Percentiles rank a stretch among this genome's conserved stretches.
Conservation (phyloP, 176 grass and related monocot genomes). For the maize (Zea mays) region DNA sequence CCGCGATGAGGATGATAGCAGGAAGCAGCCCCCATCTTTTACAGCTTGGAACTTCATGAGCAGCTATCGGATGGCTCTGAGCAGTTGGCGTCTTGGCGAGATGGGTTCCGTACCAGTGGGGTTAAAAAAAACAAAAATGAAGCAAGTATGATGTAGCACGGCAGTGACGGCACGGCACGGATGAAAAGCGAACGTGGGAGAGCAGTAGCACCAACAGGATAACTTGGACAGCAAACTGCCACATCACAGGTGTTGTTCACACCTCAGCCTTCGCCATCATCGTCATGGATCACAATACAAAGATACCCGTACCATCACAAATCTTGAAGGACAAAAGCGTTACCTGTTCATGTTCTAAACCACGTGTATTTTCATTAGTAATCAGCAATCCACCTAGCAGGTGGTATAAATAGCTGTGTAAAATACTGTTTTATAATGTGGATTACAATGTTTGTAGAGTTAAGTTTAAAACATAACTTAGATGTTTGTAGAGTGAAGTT, state of each 20-base stretch:
- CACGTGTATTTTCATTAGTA: not conserved
- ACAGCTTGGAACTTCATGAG: too few species aligned
- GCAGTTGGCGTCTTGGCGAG: too few species aligned
- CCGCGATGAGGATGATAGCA: too few species aligned
- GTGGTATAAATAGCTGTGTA: too few species aligned
- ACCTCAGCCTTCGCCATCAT: not conserved
- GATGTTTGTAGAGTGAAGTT: too few species aligned
- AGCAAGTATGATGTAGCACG: not conserved
- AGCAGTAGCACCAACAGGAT: not conserved
- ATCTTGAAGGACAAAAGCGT: not conserved
- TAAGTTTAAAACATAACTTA: too few species aligned
- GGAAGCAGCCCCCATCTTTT: too few species aligned
- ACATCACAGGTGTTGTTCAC: slow-evolving; percentile 9
- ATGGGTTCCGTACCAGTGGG: too few species aligned
- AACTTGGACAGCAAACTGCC: slow-evolving; percentile 17
- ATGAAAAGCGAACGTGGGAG: not conserved
- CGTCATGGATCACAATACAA: slow-evolving; percentile 1
- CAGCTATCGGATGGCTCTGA: too few species aligned
- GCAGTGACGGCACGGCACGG: not conserved
- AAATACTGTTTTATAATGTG: too few species aligned
- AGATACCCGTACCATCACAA: not conserved
- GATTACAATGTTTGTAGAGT: too few species aligned
- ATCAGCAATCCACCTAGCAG: too few species aligned
- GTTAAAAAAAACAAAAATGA: not conserved
- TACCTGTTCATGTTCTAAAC: not conserved